Percentiles rank a stretch among this genome's conserved stretches.
Evolutionary conservation across 441 rosid species (phyloP).

Genomic region (Kokia cookei): DNA sequence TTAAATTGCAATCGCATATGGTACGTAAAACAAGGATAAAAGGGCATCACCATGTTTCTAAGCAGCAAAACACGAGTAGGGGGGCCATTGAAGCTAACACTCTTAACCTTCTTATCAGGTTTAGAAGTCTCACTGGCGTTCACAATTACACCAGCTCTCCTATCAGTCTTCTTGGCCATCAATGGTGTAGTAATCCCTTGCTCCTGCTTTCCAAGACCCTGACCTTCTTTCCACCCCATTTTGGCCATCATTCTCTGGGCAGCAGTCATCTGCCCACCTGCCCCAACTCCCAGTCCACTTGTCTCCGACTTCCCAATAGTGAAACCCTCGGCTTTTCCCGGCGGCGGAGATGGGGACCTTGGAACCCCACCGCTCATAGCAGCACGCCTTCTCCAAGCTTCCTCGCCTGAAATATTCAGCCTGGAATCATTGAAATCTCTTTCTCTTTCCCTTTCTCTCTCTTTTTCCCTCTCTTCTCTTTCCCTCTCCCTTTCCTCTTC

Average conservation of each 20-base stretch:
- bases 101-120: constrained; percentile 83
- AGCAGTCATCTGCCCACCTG: constrained; percentile 99
- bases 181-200: constrained; percentile 96
- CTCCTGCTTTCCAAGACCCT: constrained; percentile 91
- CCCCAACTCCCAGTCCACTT: constrained; percentile 85
- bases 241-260: constrained; percentile 99
- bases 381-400: constrained; percentile 91
- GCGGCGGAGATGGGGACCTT: constrained; percentile 71
- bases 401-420: constrained; percentile 81
- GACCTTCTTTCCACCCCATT: constrained; percentile 99
- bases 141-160: constrained; percentile 96
- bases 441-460: constrained; percentile 47
- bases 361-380: constrained; percentile 72
- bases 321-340: constrained; percentile 44
- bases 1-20: neutral
- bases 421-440: constrained; percentile 28
- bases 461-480: constrained; percentile 47
- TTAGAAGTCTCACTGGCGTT: constrained; percentile 75
- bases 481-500: constrained; percentile 63
- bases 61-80: constrained; percentile 89
- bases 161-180: constrained; percentile 95
- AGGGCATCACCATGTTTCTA: constrained; percentile 74
- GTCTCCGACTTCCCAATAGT: constrained; percentile 77
- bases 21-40: neutral
- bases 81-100: constrained; percentile 72